Evolutionary conservation across 2,329 filamentous ascomycete species (phyloP).

Genomic region (Cephalotrichum gorgonifer): DNA sequence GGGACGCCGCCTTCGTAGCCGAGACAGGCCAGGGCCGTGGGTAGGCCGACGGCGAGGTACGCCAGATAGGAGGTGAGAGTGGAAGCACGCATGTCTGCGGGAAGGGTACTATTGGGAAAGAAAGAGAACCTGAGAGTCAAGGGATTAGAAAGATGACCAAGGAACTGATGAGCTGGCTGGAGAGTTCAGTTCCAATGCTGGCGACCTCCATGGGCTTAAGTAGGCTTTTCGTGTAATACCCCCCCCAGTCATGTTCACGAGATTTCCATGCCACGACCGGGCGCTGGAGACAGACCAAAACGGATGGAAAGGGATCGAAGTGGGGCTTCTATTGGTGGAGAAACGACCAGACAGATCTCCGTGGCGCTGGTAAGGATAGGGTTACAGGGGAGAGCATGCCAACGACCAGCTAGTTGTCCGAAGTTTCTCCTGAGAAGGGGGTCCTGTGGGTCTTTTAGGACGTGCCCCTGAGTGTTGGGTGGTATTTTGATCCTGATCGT

Average conservation of each 20-base stretch:
- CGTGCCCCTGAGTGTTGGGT: too few relatives aligned
- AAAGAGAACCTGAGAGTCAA: background rate
- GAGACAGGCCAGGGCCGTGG: conserved; percentile 14
- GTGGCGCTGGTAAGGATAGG: background rate
- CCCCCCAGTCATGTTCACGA: too few relatives aligned
- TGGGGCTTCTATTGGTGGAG: background rate
- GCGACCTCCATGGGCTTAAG: too few relatives aligned
- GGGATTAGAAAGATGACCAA: background rate
- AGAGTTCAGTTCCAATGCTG: too few relatives aligned
- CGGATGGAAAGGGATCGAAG: background rate
- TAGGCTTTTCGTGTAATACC: too few relatives aligned
- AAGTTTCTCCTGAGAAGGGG: too few relatives aligned
- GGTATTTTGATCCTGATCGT: too few relatives aligned
- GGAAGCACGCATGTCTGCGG: conserved; percentile 1
- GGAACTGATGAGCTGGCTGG: background rate
- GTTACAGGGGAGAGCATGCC: background rate
- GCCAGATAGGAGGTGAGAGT: background rate
- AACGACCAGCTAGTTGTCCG: too few relatives aligned
- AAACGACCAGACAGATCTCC: background rate
- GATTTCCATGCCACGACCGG: too few relatives aligned
- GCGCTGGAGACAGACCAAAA: too few relatives aligned
- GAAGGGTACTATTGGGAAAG: background rate
- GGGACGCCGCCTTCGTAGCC: conserved; percentile 19
- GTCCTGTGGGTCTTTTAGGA: too few relatives aligned
- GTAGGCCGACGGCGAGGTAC: conserved; percentile 7